These are phyloP conservation scores for Trametes meyenii DNA, from an alignment of 768 basidiomycete species.

Conservation along the genomic window DNA sequence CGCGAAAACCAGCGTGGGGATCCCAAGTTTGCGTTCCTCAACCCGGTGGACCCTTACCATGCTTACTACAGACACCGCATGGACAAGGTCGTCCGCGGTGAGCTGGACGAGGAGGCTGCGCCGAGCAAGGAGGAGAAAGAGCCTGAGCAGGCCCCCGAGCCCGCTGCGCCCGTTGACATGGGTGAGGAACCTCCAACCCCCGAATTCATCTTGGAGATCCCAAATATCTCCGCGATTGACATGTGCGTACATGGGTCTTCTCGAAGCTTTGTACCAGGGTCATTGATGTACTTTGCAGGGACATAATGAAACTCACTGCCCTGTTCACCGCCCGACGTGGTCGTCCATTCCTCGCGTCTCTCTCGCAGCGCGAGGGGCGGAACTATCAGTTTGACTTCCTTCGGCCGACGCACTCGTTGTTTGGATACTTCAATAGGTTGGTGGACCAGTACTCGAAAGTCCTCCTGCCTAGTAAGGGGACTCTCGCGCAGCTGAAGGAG, in stretches of 20 bases:
- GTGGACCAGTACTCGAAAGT: conserved; percentile 96
- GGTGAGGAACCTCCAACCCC: conserved; percentile 77
- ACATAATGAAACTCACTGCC: conserved; percentile 95
- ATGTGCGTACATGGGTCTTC: conserved; percentile 60
- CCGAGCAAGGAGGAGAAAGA: conserved; percentile 44
- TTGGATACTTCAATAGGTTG: conserved; percentile 94
- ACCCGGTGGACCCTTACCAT: conserved; percentile 96
- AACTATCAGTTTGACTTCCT: conserved; percentile 99
- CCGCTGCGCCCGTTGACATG: conserved; percentile 54
- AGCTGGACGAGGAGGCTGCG: conserved; percentile 63
- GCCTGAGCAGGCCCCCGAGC: conserved; percentile 32
- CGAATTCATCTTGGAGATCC: conserved; percentile 85
- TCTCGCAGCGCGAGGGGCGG: conserved; percentile 87
- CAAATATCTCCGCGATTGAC: conserved; percentile 86
- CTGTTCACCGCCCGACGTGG: conserved; percentile 94
- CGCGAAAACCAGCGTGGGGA: conserved; percentile 94
- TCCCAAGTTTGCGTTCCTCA: conserved; percentile 98
- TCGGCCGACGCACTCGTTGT: conserved; percentile 93
- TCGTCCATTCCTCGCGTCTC: conserved; percentile 77
- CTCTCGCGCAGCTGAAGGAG: conserved; percentile 68
- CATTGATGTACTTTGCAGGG: conserved; percentile 49
- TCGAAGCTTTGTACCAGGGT: not conserved
- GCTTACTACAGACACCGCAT: conserved; percentile 95
- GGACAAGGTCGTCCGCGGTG: conserved; percentile 79
- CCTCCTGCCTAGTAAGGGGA: conserved; percentile 79